Conservation (phyloP, 2,329 filamentous ascomycete species). For the Ophiocordyceps sinensis region DNA sequence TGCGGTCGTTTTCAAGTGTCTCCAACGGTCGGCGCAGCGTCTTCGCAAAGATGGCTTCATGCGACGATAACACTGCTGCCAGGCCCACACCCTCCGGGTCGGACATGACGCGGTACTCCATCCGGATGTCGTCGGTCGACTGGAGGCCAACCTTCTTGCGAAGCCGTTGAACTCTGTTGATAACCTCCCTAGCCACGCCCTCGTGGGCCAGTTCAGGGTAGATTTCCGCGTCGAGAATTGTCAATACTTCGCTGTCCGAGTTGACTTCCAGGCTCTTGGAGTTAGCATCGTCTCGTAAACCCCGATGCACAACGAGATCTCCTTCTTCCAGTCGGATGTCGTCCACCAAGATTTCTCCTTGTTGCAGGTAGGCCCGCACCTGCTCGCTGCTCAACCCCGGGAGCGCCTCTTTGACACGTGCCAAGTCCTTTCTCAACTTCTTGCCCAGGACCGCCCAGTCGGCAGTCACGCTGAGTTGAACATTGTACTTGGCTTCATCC, state of each 20-base stretch:
- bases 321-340: conserved; percentile 71
- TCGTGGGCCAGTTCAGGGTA: conserved; percentile 81
- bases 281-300: conserved; percentile 56
- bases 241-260: conserved; percentile 79
- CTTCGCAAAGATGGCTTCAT: conserved; percentile 58
- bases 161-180: conserved; percentile 82
- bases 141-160: conserved; percentile 88
- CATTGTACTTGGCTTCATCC: conserved; percentile 82
- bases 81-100: conserved; percentile 69
- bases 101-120: conserved; percentile 74
- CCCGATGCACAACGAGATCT: conserved; percentile 66
- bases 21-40: conserved; percentile 64
- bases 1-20: conserved; percentile 11
- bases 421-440: conserved; percentile 92
- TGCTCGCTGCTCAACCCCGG: conserved; percentile 65
- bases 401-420: conserved; percentile 80
- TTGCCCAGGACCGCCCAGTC: conserved; percentile 93
- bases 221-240: conserved; percentile 69
- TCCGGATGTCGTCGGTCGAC: conserved; percentile 86
- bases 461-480: conserved; percentile 77
- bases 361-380: conserved; percentile 62
- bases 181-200: conserved; percentile 79
- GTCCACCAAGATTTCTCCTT: conserved; percentile 66
- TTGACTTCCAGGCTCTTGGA: conserved; percentile 72
- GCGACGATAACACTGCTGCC: conserved; percentile 52